Evolutionary conservation across 805 yeast species (phyloP), one percentile per base, ranked within the genome.

Genomic region (Metschnikowia noctiluminum): DNA sequence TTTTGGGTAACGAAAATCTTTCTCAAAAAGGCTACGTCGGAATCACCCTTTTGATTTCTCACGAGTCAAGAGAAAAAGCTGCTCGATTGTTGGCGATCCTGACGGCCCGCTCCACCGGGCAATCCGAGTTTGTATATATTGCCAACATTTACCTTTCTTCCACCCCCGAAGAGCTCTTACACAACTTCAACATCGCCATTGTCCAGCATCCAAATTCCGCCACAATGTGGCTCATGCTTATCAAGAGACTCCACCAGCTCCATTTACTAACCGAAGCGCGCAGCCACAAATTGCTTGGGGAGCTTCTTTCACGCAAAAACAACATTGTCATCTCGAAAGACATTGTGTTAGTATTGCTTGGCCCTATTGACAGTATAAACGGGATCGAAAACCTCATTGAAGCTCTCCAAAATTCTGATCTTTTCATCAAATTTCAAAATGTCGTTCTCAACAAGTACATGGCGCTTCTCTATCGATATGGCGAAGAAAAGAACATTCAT

Each of bases 1-100:
- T 47, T 21, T 44, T 65, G 12, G 53, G 62, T 1, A 52, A 57
- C 42, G 45, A 55, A 11, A 48, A 52, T 1, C 54, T 73, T 8
- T 54, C 51, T 27, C 60, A 70, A 13, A 52, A 59, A 36, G 74
- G 71, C 2, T 62, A 65, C 48, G 62, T 73, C 66, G 78, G 76
- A 1, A 60, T 73, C 1, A 67, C 64, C 1, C 43, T 71, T 16
- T 64, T 72, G 0, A 56, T 71, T 6, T 51, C 60, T 6, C 43
- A 46, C 13, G 56, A 60, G 13, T 63, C 69, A 6, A 44, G 38
- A 8, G 58, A 48, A 15, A 66, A 68, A 35, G 69, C 74, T 1
- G 43, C 48, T 26, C 53, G 52, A 35, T 55, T 73, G 9, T 55
- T 69, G 39, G 45, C 59, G 5, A 54, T 63, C n/a, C 66, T 66